Evolutionary conservation across 805 yeast genomes (phyloP).

Genomic region (Suhomyces kilbournensis): DNA sequence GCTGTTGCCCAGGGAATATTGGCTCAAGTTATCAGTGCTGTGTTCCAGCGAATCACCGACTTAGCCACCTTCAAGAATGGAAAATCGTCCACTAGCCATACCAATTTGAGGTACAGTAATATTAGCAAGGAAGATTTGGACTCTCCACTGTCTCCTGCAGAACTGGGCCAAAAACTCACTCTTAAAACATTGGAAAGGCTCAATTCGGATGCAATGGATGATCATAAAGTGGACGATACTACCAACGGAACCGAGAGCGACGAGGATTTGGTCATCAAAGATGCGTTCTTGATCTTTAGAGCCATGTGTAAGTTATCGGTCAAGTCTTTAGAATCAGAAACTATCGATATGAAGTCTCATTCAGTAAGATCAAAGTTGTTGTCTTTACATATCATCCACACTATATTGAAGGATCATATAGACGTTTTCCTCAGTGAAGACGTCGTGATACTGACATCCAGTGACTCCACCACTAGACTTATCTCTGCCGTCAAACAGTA

Average conservation of each 20-base stretch:
- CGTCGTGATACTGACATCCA: conserved; percentile 49
- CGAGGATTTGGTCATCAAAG: conserved; percentile 73
- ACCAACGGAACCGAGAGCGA: conserved; percentile 47
- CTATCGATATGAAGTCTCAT: conserved; percentile 83
- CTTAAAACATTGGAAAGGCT: conserved; percentile 58
- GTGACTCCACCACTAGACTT: conserved; percentile 54
- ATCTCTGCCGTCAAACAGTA: conserved; percentile 83
- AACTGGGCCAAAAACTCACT: conserved; percentile 42
- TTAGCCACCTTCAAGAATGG: conserved; percentile 11
- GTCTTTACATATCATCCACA: conserved; percentile 83
- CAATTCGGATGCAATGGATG: conserved; percentile 48
- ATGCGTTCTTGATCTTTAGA: conserved; percentile 88
- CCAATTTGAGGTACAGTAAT: conserved; percentile 18
- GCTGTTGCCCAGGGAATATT: conserved; percentile 93
- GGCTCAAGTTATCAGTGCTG: conserved; percentile 83
- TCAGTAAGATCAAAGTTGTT: conserved; percentile 87
- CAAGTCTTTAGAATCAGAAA: conserved; percentile 73
- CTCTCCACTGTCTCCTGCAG: conserved; percentile 10
- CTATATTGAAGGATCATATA: conserved; percentile 80
- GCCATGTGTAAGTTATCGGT: conserved; percentile 93
- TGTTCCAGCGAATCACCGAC: conserved; percentile 65
- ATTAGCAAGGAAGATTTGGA: conserved; percentile 12
- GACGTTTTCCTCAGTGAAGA: conserved; percentile 68
- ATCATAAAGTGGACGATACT: conserved; percentile 41
- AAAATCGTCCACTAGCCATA: conserved; percentile 15